These are phyloP conservation scores for Craspedostauros australis DNA, from an alignment of 108 stramenopile genomes.

Conservation along the genomic window DNA sequence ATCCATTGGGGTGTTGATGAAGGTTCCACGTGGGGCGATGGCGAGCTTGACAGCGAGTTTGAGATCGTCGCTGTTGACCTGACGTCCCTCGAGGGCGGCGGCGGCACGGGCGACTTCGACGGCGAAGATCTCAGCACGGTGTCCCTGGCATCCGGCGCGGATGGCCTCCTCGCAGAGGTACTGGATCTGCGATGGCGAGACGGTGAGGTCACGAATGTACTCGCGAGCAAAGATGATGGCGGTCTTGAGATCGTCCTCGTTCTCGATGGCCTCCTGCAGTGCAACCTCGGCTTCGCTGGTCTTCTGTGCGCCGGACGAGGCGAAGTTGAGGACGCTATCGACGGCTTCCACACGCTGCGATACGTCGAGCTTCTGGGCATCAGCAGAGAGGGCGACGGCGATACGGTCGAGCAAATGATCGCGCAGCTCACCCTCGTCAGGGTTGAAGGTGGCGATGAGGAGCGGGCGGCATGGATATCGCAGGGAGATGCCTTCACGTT, in stretches of 20 bases:
- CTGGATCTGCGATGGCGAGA: constrained; percentile 85
- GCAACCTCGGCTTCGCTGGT: constrained; percentile 52
- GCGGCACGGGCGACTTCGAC: constrained; percentile 84
- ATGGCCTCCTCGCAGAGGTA: constrained; percentile 96
- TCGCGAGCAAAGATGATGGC: constrained; percentile 92
- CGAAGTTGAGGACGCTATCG: constrained; percentile 75
- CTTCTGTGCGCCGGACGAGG: constrained; percentile 54
- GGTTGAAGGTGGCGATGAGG: constrained; percentile 94
- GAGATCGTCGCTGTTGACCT: constrained; percentile 80
- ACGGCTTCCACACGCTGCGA: constrained; percentile 80
- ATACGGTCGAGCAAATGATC: constrained; percentile 94
- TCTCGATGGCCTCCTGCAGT: constrained; percentile 60
- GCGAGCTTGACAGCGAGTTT: constrained; percentile 90
- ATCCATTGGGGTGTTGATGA: constrained; percentile 82
- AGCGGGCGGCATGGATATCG: constrained; percentile 88
- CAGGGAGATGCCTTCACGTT: constrained; percentile 92
- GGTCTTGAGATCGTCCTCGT: constrained; percentile 91
- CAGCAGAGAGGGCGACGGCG: constrained; percentile 83
- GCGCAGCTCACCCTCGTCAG: constrained; percentile 95
- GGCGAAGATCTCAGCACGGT: constrained; percentile 96
- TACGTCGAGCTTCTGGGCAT: constrained; percentile 76
- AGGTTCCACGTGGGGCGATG: constrained; percentile 92
- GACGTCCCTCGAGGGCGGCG: constrained; percentile 91
- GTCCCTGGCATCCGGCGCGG: constrained; percentile 92
- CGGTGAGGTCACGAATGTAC: constrained; percentile 73